Conservation (phyloP, 768 basidiomycete genomes). For the Scleroderma bovista region DNA sequence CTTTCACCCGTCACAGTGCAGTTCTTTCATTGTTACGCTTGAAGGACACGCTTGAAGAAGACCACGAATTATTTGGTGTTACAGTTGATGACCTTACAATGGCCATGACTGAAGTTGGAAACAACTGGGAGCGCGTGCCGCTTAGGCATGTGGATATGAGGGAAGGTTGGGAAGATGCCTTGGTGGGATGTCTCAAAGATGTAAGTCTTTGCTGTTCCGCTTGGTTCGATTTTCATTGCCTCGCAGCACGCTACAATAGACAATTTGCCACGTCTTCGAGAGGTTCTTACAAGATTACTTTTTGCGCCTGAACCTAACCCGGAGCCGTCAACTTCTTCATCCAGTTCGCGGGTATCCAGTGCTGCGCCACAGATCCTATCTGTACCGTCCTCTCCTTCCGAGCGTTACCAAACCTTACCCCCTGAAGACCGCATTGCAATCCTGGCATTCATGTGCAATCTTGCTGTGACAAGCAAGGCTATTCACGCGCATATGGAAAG, state of each 20-base stretch:
- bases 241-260: conserved; percentile 65
- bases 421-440: conserved; percentile 80
- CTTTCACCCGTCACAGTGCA: conserved; percentile 71
- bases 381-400: conserved; percentile 46
- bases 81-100: conserved; percentile 56
- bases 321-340: conserved; percentile 40
- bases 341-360: conserved; percentile 44
- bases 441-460: conserved; percentile 81
- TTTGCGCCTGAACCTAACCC: conserved; percentile 53
- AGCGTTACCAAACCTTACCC: conserved; percentile 70
- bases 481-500: conserved; percentile 87
- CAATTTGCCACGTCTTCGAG: conserved; percentile 69
- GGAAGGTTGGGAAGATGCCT: conserved; percentile 87
- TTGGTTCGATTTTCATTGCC: conserved; percentile 1
- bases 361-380: conserved; percentile 38
- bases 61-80: conserved; percentile 47
- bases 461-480: conserved; percentile 85
- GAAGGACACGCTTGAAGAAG: conserved; percentile 37
- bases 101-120: conserved; percentile 76
- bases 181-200: conserved; percentile 85
- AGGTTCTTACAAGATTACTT: conserved; percentile 64
- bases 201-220: conserved; percentile 44
- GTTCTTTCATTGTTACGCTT: conserved; percentile 53
- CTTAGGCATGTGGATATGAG: conserved; percentile 68
- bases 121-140: conserved; percentile 80